Percentiles rank a stretch among this genome's conserved stretches.
phyloP scores from a whole-genome alignment of 106 monocot species.

The Dioscorea alata region DNA sequence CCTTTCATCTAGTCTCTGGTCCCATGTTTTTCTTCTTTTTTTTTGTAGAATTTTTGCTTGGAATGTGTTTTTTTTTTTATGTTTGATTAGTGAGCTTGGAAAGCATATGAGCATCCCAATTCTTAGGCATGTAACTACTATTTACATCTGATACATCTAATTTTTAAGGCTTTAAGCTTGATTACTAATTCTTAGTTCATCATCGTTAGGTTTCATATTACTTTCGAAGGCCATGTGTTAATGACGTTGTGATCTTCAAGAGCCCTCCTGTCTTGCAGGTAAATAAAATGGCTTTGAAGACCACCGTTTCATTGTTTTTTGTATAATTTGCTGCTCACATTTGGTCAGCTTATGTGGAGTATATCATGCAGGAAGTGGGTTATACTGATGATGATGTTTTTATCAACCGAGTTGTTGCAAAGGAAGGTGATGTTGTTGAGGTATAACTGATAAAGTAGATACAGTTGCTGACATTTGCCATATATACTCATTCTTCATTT shows the following conservation, averaged over 20 bases:
- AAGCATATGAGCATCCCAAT: too few relatives aligned
- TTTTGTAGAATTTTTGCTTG: too few relatives aligned
- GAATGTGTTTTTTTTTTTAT: too few relatives aligned
- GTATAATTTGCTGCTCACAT: neutral
- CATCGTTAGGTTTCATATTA: slow-evolving; percentile 85
- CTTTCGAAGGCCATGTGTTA: slow-evolving; percentile 90
- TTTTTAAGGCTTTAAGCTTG: neutral
- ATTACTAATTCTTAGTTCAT: slow-evolving; percentile 3
- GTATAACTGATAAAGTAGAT: too few relatives aligned
- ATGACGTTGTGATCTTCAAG: slow-evolving; percentile 99
- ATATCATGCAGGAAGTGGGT: slow-evolving; percentile 40
- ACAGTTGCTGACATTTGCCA: too few relatives aligned
- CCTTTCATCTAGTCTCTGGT: too few relatives aligned
- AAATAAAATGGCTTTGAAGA: neutral
- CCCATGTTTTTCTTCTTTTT: too few relatives aligned
- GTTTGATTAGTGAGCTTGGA: too few relatives aligned
- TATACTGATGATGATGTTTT: slow-evolving; percentile 90
- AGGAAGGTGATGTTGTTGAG: too few relatives aligned
- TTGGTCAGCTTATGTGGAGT: neutral
- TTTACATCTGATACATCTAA: neutral
- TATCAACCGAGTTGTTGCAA: too few relatives aligned
- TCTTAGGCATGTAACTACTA: too few relatives aligned
- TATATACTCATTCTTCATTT: too few relatives aligned
- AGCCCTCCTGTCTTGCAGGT: slow-evolving; percentile 95
- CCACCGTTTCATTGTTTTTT: neutral